A percentile compares a stretch with the other conserved stretches of the same genome.
These are phyloP conservation scores for Ogataea trehalophila DNA, from an alignment of 805 yeast genomes.

Conservation along the genomic window DNA sequence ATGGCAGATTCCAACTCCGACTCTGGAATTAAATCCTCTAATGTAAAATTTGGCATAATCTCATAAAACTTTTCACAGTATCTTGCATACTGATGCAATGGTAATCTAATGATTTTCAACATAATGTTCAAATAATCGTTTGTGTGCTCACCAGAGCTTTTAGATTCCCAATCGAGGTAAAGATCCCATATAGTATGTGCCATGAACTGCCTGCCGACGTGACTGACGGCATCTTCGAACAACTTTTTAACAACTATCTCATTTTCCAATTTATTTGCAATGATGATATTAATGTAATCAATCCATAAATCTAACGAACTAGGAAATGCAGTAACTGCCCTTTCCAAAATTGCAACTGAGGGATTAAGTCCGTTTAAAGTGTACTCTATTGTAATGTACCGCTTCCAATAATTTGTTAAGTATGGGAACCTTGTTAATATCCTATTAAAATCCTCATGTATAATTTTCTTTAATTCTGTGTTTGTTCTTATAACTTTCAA, in stretches of 20 bases:
- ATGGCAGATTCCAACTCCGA: conserved; percentile 28
- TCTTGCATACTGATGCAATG: conserved; percentile 82
- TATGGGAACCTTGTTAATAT: conserved; percentile 54
- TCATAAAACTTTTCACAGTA: conserved; percentile 53
- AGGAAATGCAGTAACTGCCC: conserved; percentile 47
- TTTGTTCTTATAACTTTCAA: conserved; percentile 11
- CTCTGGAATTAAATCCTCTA: conserved; percentile 28
- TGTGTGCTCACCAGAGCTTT: conserved; percentile 30
- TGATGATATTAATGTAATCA: conserved; percentile 54
- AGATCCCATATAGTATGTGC: conserved; percentile 83
- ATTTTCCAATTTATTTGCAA: conserved; percentile 34
- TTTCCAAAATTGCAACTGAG: conserved; percentile 41
- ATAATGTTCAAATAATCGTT: conserved; percentile 38
- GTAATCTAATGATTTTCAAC: conserved; percentile 47
- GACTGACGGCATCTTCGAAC: conserved; percentile 44
- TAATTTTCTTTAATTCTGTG: conserved; percentile 10
- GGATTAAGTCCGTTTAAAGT: conserved; percentile 50
- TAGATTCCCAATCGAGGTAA: conserved; percentile 57
- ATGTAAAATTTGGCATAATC: conserved; percentile 31
- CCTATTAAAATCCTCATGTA: conserved; percentile 32
- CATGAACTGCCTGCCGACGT: conserved; percentile 67
- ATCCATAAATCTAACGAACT: conserved; percentile 63
- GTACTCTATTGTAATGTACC: conserved; percentile 49
- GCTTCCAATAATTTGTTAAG: conserved; percentile 59
- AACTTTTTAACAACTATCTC: conserved; percentile 32